Percentiles rank a stretch among this genome's conserved stretches.
Evolutionary conservation across 202 grass and related monocot species (phyloP).

Genomic region (Setaria viridis): DNA sequence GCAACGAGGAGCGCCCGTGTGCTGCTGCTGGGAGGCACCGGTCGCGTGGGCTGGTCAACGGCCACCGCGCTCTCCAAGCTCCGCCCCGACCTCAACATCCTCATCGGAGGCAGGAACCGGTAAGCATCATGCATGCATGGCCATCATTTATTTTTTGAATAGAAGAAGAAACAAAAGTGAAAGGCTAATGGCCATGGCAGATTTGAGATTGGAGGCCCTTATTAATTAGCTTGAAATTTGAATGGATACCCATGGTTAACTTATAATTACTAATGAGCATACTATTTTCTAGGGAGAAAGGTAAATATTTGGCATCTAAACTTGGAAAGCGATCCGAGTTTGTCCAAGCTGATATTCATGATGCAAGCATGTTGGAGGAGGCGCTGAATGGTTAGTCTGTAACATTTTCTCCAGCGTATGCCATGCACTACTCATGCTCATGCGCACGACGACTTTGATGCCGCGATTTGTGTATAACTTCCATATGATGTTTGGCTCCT

Average conservation of each 20-base stretch:
- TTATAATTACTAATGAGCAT: too few species aligned
- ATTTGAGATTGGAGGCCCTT: too few species aligned
- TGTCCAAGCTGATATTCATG: slow-evolving; percentile 66
- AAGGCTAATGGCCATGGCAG: too few species aligned
- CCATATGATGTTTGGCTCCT: too few species aligned
- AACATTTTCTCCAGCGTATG: too few species aligned
- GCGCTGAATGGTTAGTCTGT: slow-evolving; percentile 58
- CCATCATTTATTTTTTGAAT: background rate
- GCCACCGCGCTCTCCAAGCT: background rate
- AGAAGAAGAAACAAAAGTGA: too few species aligned
- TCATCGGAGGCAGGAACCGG: background rate
- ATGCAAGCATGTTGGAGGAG: slow-evolving; percentile 61
- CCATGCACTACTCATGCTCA: too few species aligned
- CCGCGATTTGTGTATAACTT: too few species aligned
- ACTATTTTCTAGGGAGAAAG: slow-evolving; percentile 64
- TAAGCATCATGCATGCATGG: background rate
- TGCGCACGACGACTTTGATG: background rate
- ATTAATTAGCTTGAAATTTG: too few species aligned
- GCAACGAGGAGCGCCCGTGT: background rate
- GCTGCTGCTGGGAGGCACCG: background rate
- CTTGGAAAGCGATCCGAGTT: slow-evolving; percentile 75
- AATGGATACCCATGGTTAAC: too few species aligned
- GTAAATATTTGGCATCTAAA: slow-evolving; percentile 62
- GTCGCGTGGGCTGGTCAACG: background rate
- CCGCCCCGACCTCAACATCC: background rate